Evolutionary conservation across 805 yeast genomes (phyloP), one percentile per base, ranked within the genome.

Genomic region (Candida coquimbonensis): DNA sequence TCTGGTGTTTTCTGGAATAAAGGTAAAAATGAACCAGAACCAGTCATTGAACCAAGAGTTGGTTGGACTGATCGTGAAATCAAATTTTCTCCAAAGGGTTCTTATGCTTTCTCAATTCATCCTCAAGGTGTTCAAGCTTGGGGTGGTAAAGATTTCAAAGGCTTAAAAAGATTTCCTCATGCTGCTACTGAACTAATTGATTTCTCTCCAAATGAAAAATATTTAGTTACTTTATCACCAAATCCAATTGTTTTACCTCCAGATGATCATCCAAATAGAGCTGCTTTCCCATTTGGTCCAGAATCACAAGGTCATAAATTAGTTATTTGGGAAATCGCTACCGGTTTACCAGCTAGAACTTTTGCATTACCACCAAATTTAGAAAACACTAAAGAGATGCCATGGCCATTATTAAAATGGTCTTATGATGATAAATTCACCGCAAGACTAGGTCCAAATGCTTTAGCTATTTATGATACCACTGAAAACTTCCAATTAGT

Each of bases 371-470:
- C 91, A 49, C 86, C 87, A 50, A 74, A 78, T 60, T 70, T 83
- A 61, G 82, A 81, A 60, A 64, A 67, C 40, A 77, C 76, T 67
- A 79, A 76, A 68, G 79, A 75, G 49, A 78, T 81, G 81, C 80
- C 84, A 50, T 93, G 99, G 99, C 99, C 99, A 41, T 78, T 91
- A 59, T 82, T 93, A 65, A 89, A 89, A 70, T 93, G 98, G 98
- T 87, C 97, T 39, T 74, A 70, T 59, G 95, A 93, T 68, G 96
- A 87, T 68, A 81, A 79, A 66, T 93, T 81, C 73, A 87, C 96
- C 70, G 98, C 96, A 45, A 84, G 99, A 72, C 78, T 87, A 67
- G 91, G 93, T 43, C 96, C 96, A 45, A 93, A 87, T 51, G 95
- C 95, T 33, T 73, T 93, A 55, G 90, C 96, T 42, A 78, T 93